phyloP scores from a whole-genome alignment of 2,329 filamentous ascomycete genomes.

The Calonectria leucothoes region DNA sequence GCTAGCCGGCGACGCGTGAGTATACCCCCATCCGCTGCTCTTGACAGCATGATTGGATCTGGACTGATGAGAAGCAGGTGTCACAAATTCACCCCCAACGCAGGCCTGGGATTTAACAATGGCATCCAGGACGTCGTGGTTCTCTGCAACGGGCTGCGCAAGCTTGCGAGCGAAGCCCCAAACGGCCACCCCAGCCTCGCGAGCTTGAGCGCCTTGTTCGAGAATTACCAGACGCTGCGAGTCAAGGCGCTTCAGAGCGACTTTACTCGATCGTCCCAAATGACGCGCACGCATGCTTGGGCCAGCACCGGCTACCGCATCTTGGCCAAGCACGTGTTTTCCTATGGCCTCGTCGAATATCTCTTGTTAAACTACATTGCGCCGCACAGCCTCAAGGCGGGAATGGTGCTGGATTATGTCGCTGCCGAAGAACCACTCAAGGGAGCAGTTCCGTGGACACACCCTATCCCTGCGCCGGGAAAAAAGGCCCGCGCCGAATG shows the following conservation, averaged over 20 bases:
- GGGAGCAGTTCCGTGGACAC: neutral
- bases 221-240: neutral
- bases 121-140: conserved; percentile 9
- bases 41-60: neutral
- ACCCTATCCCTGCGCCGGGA: neutral
- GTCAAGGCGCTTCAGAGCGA: neutral
- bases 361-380: neutral
- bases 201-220: neutral
- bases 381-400: neutral
- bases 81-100: conserved; percentile 36
- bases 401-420: neutral
- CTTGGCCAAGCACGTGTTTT: neutral
- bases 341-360: neutral
- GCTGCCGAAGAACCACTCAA: neutral
- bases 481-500: neutral
- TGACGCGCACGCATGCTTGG: neutral
- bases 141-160: neutral
- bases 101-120: conserved; percentile 30
- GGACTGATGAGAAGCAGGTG: neutral
- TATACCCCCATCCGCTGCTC: too few species aligned
- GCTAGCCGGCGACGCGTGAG: conserved; percentile 25
- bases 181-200: neutral
- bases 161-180: neutral
- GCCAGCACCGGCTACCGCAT: neutral
- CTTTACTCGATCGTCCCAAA: neutral